Percentiles rank a stretch among this genome's conserved stretches.
These are phyloP conservation scores for Oryza punctata DNA, from an alignment of 176 grass and related monocot species.

Conservation along the genomic window DNA sequence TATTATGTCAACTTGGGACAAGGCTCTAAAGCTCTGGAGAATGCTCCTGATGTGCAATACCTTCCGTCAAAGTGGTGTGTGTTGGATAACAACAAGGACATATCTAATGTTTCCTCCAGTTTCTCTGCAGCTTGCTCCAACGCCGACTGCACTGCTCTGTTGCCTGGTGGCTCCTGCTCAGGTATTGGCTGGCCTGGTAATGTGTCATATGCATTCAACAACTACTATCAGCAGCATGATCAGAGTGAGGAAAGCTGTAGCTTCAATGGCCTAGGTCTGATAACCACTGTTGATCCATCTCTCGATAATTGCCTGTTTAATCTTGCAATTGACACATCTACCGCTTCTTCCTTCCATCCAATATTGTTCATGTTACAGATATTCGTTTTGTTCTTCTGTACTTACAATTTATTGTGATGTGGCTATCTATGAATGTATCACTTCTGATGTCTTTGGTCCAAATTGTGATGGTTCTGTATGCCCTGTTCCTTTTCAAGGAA, in stretches of 20 bases:
- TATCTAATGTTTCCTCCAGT: conserved; percentile 63
- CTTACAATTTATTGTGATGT: conserved; percentile 21
- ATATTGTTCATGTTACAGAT: conserved; percentile 11
- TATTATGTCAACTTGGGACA: conserved; percentile 82
- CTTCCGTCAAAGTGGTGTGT: conserved; percentile 87
- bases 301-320: conserved; percentile 71
- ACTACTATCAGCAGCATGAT: conserved; percentile 78
- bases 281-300: conserved; percentile 92
- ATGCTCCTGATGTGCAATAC: conserved; percentile 68
- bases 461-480: not conserved
- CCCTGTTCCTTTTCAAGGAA: too few relatives aligned
- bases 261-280: conserved; percentile 75
- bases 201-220: conserved; percentile 94
- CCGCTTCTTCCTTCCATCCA: conserved; percentile 45
- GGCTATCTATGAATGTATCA: conserved; percentile 8
- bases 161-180: conserved; percentile 67
- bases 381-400: conserved; percentile 29
- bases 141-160: conserved; percentile 80
- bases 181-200: conserved; percentile 81
- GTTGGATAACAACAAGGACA: conserved; percentile 78
- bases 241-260: conserved; percentile 76
- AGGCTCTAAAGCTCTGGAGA: conserved; percentile 63
- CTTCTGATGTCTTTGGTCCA: not conserved
- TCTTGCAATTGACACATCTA: conserved; percentile 59
- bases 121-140: conserved; percentile 61